Evolutionary conservation across 176 grass and related monocot genomes (phyloP).

Genomic region (Zoysia japonica): DNA sequence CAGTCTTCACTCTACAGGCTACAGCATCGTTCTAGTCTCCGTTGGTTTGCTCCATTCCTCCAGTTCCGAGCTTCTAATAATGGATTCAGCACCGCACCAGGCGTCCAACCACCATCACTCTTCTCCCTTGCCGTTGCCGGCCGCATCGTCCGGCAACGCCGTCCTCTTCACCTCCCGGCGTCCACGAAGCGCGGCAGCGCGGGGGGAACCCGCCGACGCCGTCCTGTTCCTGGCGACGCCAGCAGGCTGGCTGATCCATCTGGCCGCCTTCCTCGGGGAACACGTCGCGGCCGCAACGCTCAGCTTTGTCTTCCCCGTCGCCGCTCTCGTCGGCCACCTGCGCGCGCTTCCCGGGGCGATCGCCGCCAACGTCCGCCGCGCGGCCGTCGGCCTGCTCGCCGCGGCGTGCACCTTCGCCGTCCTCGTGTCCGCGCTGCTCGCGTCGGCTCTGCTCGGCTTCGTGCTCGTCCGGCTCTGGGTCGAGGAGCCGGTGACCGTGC

Average conservation of each 20-base stretch:
- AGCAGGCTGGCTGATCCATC: slow-evolving; percentile 41
- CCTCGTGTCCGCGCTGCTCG: slow-evolving; percentile 12
- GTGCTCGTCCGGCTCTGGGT: slow-evolving; percentile 37
- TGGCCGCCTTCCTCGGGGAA: slow-evolving; percentile 36
- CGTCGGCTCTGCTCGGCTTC: slow-evolving; percentile 34
- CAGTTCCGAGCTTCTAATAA: neutral
- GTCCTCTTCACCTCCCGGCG: neutral
- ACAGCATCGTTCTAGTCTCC: neutral
- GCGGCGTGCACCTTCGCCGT: slow-evolving; percentile 24
- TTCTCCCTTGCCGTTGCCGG: neutral
- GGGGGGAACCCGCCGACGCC: neutral
- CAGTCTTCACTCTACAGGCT: neutral
- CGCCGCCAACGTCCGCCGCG: slow-evolving; percentile 11
- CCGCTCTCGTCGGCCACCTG: slow-evolving; percentile 25
- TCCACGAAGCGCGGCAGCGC: neutral
- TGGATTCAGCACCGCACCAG: slow-evolving; percentile 1
- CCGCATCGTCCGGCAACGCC: neutral
- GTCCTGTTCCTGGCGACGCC: slow-evolving; percentile 20
- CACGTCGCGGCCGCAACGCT: slow-evolving; percentile 13
- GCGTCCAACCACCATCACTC: neutral
- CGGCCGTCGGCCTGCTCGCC: slow-evolving; percentile 28
- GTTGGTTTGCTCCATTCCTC: neutral
- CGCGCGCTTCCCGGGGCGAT: slow-evolving; percentile 2
- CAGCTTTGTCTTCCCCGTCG: slow-evolving; percentile 25
- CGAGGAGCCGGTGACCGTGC: slow-evolving; percentile 39